These are phyloP conservation scores for Diaporthe helianthi DNA, from an alignment of 2,329 filamentous ascomycete species.

Conservation along the genomic window DNA sequence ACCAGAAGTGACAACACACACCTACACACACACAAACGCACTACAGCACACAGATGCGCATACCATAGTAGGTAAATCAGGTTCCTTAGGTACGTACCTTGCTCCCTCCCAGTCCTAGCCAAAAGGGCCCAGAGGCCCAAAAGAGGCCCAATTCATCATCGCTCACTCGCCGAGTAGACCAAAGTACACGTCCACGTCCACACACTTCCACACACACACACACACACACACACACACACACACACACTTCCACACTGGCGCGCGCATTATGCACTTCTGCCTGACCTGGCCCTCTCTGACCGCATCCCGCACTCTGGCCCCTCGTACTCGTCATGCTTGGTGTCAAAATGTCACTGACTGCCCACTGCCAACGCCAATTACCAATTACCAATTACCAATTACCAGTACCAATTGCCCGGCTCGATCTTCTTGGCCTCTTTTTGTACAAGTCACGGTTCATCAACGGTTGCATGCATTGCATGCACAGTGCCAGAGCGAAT, in stretches of 20 bases:
- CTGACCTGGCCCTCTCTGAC: slow-evolving; percentile 45
- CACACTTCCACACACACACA: neutral
- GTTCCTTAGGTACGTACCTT: neutral
- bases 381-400: slow-evolving; percentile 8
- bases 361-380: neutral
- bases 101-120: neutral
- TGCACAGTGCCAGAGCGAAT: neutral
- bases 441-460: slow-evolving; percentile 3
- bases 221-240: neutral
- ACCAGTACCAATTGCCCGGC: neutral
- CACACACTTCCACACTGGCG: neutral
- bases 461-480: slow-evolving; percentile 16
- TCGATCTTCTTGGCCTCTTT: neutral
- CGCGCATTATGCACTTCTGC: slow-evolving; percentile 52
- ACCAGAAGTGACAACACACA: slow-evolving; percentile 43
- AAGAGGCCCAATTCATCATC: slow-evolving; percentile 48
- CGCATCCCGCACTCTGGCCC: slow-evolving; percentile 15
- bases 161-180: slow-evolving; percentile 40
- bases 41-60: neutral
- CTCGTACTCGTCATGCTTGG: neutral
- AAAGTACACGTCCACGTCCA: neutral
- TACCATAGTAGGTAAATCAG: too few species aligned
- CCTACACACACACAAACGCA: neutral
- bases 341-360: neutral
- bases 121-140: slow-evolving; percentile 39